phyloP scores from a whole-genome alignment of 192 early-diverging fungal species.

The Gryganskiella cystojenkinii region DNA sequence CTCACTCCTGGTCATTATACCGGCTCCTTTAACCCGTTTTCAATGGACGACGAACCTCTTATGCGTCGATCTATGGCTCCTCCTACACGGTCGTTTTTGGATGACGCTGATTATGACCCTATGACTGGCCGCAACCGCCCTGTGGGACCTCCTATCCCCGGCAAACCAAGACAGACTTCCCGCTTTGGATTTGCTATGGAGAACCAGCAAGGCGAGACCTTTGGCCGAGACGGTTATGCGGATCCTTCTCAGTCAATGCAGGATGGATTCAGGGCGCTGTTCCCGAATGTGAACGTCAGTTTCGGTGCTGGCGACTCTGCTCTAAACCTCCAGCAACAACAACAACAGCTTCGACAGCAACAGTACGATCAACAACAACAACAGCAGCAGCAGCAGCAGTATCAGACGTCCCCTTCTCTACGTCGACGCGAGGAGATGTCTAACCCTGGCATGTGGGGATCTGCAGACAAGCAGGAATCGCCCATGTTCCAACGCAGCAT shows the following conservation, averaged over 20 bases:
- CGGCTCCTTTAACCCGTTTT: constrained; percentile 61
- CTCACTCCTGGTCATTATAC: constrained; percentile 51
- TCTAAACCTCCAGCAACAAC: constrained; percentile 31
- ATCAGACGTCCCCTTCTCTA: constrained; percentile 11
- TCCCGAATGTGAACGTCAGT: constrained; percentile 69
- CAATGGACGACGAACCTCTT: constrained; percentile 55
- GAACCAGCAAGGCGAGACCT: constrained; percentile 31
- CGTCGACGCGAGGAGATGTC: constrained; percentile 21
- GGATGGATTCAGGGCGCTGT: constrained; percentile 63
- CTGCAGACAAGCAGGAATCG: constrained; percentile 23
- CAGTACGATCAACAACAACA: constrained; percentile 15
- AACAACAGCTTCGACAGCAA: constrained; percentile 8
- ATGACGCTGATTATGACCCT: constrained; percentile 35
- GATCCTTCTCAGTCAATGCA: constrained; percentile 53
- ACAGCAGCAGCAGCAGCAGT: constrained; percentile 20
- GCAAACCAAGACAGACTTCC: constrained; percentile 56
- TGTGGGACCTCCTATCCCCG: constrained; percentile 39
- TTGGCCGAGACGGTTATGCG: constrained; percentile 18
- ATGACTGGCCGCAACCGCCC: constrained; percentile 26
- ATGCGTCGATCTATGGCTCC: constrained; percentile 31
- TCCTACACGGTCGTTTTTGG: constrained; percentile 19
- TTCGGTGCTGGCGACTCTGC: constrained; percentile 50
- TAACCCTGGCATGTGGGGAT: constrained; percentile 19
- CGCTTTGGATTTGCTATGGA: constrained; percentile 61
- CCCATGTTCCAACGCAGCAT: constrained; percentile 22